Conservation (phyloP, 2,329 filamentous ascomycete species). For the Aspergillus pseudoglaucus region DNA sequence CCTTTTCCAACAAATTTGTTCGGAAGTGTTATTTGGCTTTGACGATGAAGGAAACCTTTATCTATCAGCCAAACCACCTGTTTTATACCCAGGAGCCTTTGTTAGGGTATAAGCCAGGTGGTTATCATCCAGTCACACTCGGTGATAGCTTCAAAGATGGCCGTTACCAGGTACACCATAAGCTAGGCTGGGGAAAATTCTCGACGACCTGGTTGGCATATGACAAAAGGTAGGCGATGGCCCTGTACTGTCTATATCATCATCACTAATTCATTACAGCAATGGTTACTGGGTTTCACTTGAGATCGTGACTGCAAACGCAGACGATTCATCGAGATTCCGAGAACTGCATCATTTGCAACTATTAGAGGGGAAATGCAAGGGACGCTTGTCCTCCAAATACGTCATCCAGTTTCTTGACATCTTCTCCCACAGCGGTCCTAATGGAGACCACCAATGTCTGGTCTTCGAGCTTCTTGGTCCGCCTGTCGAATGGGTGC, state of each 20-base stretch:
- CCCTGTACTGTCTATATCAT: slow-evolving; percentile 3
- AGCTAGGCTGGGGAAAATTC: slow-evolving; percentile 41
- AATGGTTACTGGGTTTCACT: slow-evolving; percentile 23
- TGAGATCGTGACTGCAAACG: slow-evolving; percentile 27
- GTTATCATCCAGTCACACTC: slow-evolving; percentile 40
- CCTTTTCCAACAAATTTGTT: too few species aligned
- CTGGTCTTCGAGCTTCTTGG: slow-evolving; percentile 30
- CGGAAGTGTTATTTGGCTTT: too few species aligned
- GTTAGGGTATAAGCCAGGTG: slow-evolving; percentile 31
- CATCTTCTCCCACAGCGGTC: slow-evolving; percentile 24
- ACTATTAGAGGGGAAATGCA: slow-evolving; percentile 6
- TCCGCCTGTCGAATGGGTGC: slow-evolving; percentile 20
- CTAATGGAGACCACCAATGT: slow-evolving; percentile 30
- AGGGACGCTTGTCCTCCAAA: slow-evolving; percentile 11
- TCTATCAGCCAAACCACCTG: slow-evolving; percentile 15
- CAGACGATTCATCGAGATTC: slow-evolving; percentile 1
- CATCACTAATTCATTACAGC: slow-evolving; percentile 9
- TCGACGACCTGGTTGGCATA: slow-evolving; percentile 43
- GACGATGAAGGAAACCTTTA: slow-evolving; percentile 1
- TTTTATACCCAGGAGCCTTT: slow-evolving; percentile 21
- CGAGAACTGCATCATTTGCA: slow-evolving; percentile 17
- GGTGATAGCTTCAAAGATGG: slow-evolving; percentile 37
- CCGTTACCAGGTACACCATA: slow-evolving; percentile 40
- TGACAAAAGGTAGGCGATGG: slow-evolving; percentile 20
- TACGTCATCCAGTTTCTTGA: slow-evolving; percentile 25